Base-by-base conservation (phyloP, 192 early-diverging fungal genomes). In the Linnemannia elongata region DNA sequence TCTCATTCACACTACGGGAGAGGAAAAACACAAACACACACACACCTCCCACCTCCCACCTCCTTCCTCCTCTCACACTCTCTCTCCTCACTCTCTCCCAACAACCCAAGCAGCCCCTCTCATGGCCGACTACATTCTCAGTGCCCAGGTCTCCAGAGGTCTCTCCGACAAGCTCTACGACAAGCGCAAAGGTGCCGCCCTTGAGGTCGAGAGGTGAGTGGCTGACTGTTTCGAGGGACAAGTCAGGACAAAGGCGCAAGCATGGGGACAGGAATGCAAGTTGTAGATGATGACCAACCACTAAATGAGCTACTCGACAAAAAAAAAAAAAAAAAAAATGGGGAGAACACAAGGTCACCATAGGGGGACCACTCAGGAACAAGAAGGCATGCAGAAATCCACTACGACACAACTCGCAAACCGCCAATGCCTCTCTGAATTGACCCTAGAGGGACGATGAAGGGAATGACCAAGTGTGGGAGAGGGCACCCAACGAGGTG, bases 161-260 rank as follows among this genome's bases (percentile, higher is more conserved):
- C 93, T 99, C 39, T 91, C 92, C 15, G 98, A 99, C 90, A 96
- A 95, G 71, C 90, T 96, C 44, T 99, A 99, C 88, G 98, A 99
- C 82, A 97, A 96, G 91, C 93, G 98, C 78, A 98, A 98, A 78
- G 91, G 91, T 9, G 97, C 97, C 4, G 97, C 97, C 18, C 88
- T 97, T 24, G 97, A 98, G 57, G 93, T 99, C 42, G 97, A 99
- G 91, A 94, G 92, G 90, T 96, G 90, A 36, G 80, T 55, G 49
- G 22, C 5, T 55, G 49, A 52, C 5, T 52, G 45, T 18, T 10
- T 52, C 49, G 15, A 52, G 7, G 60, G 4, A 33, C 1, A 30
- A 15, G 13, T 10, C 27, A 13, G 27, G 27, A 33, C 1, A 30
- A 66, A 12, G 55, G 30, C 8, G n/a, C 9, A 60, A 66, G 27